A percentile compares a stretch with the other conserved stretches of the same genome.
phyloP scores from a whole-genome alignment of 192 early-diverging fungal species.

The Coemansia sp. region DNA sequence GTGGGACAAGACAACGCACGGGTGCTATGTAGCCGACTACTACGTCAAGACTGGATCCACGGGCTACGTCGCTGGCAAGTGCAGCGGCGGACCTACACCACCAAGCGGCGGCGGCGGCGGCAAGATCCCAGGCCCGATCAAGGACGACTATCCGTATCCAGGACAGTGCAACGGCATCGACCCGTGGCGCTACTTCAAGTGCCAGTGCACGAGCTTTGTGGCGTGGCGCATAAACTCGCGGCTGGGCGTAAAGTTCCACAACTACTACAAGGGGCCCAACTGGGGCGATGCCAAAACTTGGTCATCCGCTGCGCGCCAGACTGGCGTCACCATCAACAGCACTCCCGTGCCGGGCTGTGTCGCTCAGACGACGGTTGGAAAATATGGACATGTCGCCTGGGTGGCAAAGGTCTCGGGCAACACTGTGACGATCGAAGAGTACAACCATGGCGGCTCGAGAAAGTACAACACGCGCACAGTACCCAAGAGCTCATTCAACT shows the following conservation, averaged over 20 bases:
- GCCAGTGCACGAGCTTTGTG: too few species aligned
- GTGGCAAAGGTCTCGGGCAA: too few species aligned
- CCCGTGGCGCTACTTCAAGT: conserved; percentile 47
- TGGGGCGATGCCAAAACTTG: too few species aligned
- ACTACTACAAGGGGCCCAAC: too few species aligned
- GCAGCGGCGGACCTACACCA: conserved; percentile 9
- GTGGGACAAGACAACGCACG: conserved; percentile 52
- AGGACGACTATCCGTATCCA: conserved; percentile 48
- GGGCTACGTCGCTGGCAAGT: conserved; percentile 31
- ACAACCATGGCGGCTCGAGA: conserved; percentile 26
- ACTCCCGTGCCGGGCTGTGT: too few species aligned
- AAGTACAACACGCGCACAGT: conserved; percentile 36
- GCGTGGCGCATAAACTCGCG: too few species aligned
- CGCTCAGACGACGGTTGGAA: too few species aligned
- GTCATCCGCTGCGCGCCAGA: too few species aligned
- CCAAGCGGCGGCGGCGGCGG: conserved; percentile 15
- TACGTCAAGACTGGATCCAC: conserved; percentile 43
- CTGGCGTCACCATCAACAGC: too few species aligned
- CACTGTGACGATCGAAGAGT: conserved; percentile 48
- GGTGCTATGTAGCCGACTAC: conserved; percentile 55
- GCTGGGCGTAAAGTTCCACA: too few species aligned
- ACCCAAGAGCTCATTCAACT: conserved; percentile 34
- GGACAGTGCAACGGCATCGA: conserved; percentile 33
- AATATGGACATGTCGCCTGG: too few species aligned
- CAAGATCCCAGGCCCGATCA: conserved; percentile 43